These are phyloP conservation scores for Apiospora pterosperma DNA, from an alignment of 2,329 filamentous ascomycete genomes.

Conservation along the genomic window DNA sequence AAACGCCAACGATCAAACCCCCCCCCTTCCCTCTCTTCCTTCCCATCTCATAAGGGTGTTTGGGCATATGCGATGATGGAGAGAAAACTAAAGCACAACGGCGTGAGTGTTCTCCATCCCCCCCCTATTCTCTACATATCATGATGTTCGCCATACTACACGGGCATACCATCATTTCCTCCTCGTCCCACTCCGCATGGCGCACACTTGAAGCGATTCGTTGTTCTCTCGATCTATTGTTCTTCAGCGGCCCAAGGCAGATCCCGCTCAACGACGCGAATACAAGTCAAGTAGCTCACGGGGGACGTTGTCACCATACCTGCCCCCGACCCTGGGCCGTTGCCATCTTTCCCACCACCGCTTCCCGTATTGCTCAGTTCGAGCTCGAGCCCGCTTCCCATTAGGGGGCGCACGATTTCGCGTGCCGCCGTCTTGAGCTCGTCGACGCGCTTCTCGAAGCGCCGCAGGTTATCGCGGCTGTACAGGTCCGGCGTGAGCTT, in stretches of 20 bases:
- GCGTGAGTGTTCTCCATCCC: neutral
- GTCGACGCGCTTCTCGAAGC: constrained; percentile 83
- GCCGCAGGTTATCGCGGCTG: constrained; percentile 76
- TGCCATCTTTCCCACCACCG: constrained; percentile 15
- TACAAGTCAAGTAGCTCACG: constrained; percentile 25
- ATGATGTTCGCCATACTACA: constrained; percentile 4
- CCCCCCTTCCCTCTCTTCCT: neutral
- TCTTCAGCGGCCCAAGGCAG: constrained; percentile 28
- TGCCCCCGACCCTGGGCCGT: constrained; percentile 4
- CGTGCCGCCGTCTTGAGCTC: constrained; percentile 83
- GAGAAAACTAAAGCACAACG: neutral
- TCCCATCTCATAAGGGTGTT: neutral
- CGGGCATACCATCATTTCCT: neutral
- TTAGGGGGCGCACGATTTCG: constrained; percentile 79
- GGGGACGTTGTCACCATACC: constrained; percentile 17
- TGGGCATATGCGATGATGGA: neutral
- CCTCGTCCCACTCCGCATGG: neutral
- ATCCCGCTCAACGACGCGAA: constrained; percentile 27
- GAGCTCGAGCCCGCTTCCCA: constrained; percentile 80
- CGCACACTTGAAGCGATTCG: neutral
- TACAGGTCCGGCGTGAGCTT: constrained; percentile 81
- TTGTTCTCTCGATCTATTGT: constrained; percentile 7
- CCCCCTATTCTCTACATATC: neutral
- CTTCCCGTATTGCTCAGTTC: constrained; percentile 54
- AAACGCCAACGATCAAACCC: neutral